Conservation (phyloP, 768 basidiomycete species). For the Phylloporus sp. region DNA sequence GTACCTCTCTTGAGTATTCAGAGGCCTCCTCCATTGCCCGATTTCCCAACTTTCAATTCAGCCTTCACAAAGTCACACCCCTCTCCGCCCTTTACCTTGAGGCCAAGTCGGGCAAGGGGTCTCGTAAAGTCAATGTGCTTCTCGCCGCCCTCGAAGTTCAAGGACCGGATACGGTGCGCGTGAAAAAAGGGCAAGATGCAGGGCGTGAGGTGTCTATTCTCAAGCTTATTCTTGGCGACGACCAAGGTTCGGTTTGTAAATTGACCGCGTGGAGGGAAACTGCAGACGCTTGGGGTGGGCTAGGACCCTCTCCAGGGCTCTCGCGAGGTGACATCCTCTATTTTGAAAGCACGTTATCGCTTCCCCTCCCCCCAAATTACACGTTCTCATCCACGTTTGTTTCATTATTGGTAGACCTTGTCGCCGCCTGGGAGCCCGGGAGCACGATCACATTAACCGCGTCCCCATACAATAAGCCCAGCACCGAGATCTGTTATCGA, state of each 20-base stretch:
- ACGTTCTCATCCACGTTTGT: conserved; percentile 17
- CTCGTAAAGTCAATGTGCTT: conserved; percentile 54
- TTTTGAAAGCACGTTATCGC: conserved; percentile 55
- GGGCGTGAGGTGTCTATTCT: conserved; percentile 67
- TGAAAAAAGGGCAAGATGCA: conserved; percentile 67
- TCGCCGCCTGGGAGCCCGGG: conserved; percentile 41
- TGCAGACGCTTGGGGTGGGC: conserved; percentile 67
- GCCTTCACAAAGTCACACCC: conserved; percentile 53
- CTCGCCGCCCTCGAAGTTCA: conserved; percentile 73
- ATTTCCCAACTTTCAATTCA: conserved; percentile 76
- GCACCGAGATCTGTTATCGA: conserved; percentile 69
- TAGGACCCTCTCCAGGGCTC: conserved; percentile 37
- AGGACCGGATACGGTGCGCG: conserved; percentile 62
- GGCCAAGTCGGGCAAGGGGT: conserved; percentile 32
- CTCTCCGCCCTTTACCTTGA: conserved; percentile 38
- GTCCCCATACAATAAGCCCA: conserved; percentile 62
- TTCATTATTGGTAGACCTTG: conserved; percentile 43
- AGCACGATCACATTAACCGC: conserved; percentile 55
- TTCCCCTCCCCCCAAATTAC: conserved; percentile 6
- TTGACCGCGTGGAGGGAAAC: conserved; percentile 76
- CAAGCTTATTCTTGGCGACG: conserved; percentile 71
- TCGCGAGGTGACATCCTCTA: conserved; percentile 72
- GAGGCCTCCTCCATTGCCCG: conserved; percentile 67
- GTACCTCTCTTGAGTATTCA: conserved; percentile 51
- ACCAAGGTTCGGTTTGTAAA: conserved; percentile 63